Evolutionary conservation across 805 yeast genomes (phyloP), one percentile per base, ranked within the genome.

Genomic region (Metschnikowia anglica): DNA sequence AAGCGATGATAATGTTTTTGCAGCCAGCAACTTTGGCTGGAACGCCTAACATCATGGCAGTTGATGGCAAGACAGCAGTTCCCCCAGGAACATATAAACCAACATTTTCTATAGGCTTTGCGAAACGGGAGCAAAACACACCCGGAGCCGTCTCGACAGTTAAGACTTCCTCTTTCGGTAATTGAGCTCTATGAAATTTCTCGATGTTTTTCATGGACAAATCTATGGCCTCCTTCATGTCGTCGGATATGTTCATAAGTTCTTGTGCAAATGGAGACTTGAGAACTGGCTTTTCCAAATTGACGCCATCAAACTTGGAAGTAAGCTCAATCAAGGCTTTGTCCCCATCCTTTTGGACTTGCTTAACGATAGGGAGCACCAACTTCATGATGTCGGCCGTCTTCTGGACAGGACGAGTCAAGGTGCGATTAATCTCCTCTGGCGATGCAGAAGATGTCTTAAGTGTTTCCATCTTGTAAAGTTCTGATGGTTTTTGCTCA

Each of bases 1-100:
- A 85, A 1, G 99, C 98, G 63, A 93, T 66, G 12, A 90, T 72
- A 52, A 93, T 91, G 60, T 89, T 91, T 58, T 82, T 79, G 72
- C 98, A 93, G 5, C 97, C 97, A 20, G 99, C 99, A 48, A 90
- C 99, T 63, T 82, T 80, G 15, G 99, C 99, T 17, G 99, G 99
- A 39, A 93, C 97, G 58, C 99, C 98, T 55, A 93, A 77, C 97
- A 93, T 93, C 67, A 93, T 77, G 4, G 98, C 95, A 11, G 99
- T 93, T 15, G 98, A 91, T 31, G 99, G 99, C 52, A 93, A 76
- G 25, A 93, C 91, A 3, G 99, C 99, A 33, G 98, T 89, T 55
- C 99, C 99, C 56, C 99, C 99, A 41, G 99, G 99, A 47, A 93
- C 87, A 61, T 93, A 93, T 46, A 95, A 77, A 47, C 99, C 99